These are phyloP conservation scores for Mixia osmundae DNA, from an alignment of 1,284 basidiomycete genomes.

Conservation along the genomic window DNA sequence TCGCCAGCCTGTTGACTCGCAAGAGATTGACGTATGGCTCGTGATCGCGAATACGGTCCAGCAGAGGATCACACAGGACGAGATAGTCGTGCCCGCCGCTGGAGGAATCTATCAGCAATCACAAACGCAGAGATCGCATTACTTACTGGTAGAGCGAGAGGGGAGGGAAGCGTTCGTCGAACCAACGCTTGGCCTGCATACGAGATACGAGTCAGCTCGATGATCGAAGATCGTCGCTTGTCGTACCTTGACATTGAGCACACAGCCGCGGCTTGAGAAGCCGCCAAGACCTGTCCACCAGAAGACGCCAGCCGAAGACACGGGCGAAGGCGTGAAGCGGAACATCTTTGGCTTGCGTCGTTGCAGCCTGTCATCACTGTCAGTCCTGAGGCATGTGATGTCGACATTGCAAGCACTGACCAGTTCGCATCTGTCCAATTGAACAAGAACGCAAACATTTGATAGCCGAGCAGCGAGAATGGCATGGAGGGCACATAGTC, in stretches of 20 bases:
- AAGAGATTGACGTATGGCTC: conserved; percentile 31
- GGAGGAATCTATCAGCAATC: neutral
- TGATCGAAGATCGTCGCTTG: neutral
- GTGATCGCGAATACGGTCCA: conserved; percentile 27
- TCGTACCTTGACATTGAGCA: conserved; percentile 28
- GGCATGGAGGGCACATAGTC: conserved; percentile 29
- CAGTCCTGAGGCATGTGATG: neutral
- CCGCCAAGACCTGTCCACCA: conserved; percentile 36
- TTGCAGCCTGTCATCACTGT: conserved; percentile 18
- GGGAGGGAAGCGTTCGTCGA: conserved; percentile 34
- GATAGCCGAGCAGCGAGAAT: conserved; percentile 27
- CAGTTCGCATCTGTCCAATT: conserved; percentile 40
- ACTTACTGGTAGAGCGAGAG: conserved; percentile 29
- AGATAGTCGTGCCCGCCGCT: conserved; percentile 28
- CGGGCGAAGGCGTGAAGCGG: conserved; percentile 37
- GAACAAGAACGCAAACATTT: conserved; percentile 38
- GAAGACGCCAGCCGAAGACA: conserved; percentile 22
- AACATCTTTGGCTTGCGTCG: conserved; percentile 38
- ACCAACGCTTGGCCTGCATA: conserved; percentile 27
- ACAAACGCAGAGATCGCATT: neutral
- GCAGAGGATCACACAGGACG: conserved; percentile 28
- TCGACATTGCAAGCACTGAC: conserved; percentile 18
- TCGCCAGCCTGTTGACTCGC: conserved; percentile 29
- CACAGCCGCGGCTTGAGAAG: conserved; percentile 33
- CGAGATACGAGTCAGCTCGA: neutral